Evolutionary conservation across 1,284 basidiomycete species (phyloP), one percentile per base, ranked within the genome.

Genomic region (Neonothopanus nambi): DNA sequence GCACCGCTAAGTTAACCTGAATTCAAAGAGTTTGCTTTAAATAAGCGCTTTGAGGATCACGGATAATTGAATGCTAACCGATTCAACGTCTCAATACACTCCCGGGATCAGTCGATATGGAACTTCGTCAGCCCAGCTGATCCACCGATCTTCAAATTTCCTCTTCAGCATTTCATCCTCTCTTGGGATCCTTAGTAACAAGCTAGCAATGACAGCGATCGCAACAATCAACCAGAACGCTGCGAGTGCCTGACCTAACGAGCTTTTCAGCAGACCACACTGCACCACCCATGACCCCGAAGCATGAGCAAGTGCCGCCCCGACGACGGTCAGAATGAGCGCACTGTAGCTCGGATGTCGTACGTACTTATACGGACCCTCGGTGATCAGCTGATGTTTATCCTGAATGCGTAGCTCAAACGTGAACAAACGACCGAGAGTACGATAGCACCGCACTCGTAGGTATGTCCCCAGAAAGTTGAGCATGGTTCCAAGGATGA

Each of bases 261-360:
- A 33, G 0, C 62, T 68, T 15, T 68, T 42, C 23, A 70, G 50
- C 17, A 68, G 38, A 5, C 70, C 70, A 50, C 70, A 68, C 53
- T 70, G 67, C 33, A 57, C 57, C 23, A 72, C 39, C 73, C 71
- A 74, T n/a, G 72, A 70, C 3, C 70, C 68, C 17, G 60, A 54
- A 12, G 58, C 61, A 58, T 66, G 62, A 41, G 53, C 59, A 35
- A 56, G 61, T 39, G 61, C 61, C 26, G 60, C 59, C 3, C 73
- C 73, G 18, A 61, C 13, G 5, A 69, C 56, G 5, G 64, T 65
- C 37, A 71, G 13, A 35, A 71, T 61, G 12, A 69, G 54, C 1
- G 64, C 71, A 15, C 67, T 67, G 57, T 76, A 75, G 47, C 68
- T 69, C 2, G 73, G 74, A 54, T 76, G 73, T 35, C 71, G 64